phyloP scores from a whole-genome alignment of 2,329 filamentous ascomycete species.

The Colletotrichum eleusines region DNA sequence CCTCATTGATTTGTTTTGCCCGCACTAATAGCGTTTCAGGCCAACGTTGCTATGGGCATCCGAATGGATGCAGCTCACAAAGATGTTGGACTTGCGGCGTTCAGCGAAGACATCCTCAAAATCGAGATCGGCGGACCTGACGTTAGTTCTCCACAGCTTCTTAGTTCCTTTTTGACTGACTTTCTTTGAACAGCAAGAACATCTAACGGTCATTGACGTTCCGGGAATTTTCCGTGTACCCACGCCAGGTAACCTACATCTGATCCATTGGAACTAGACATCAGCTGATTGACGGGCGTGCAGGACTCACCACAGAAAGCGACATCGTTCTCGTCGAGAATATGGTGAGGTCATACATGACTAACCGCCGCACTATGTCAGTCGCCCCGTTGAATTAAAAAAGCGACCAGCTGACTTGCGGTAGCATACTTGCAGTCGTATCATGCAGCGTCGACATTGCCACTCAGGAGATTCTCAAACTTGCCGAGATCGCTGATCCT shows the following conservation, averaged over 20 bases:
- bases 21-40: not conserved
- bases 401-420: not conserved
- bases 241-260: constrained; percentile 43
- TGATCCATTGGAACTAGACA: constrained; percentile 19
- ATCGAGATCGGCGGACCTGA: constrained; percentile 51
- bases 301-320: constrained; percentile 56
- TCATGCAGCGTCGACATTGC: constrained; percentile 55
- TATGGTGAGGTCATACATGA: constrained; percentile 62
- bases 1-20: constrained; percentile 44
- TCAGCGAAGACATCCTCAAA: not conserved
- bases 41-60: not conserved
- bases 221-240: constrained; percentile 61
- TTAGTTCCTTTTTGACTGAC: constrained; percentile 43
- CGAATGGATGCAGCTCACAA: not conserved
- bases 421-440: constrained; percentile 57
- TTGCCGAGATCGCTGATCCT: constrained; percentile 54
- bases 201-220: constrained; percentile 66
- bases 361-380: constrained; percentile 58
- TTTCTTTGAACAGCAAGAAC: constrained; percentile 49
- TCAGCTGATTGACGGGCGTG: not conserved
- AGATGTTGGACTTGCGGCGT: not conserved
- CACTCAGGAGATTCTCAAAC: constrained; percentile 55
- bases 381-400: not conserved
- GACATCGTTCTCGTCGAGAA: constrained; percentile 59
- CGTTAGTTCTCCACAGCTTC: constrained; percentile 43